Base-by-base conservation (phyloP, 352 stramenopile species). In the Globisporangium okanoganense region DNA sequence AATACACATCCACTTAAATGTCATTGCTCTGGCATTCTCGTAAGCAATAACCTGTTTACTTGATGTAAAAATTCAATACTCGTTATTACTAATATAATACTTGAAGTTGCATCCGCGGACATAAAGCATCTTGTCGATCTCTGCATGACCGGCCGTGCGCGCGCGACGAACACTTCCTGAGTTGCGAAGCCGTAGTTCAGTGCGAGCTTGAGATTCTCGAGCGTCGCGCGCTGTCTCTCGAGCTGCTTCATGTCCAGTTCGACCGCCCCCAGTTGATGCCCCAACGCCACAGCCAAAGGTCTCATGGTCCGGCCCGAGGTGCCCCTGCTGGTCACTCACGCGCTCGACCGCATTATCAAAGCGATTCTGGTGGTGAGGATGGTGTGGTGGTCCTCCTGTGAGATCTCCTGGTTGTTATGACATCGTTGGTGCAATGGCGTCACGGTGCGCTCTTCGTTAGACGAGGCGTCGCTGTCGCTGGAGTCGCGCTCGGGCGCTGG, bases 221-320 rank as follows among this genome's bases (percentile, higher is more conserved):
- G 22, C 24, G 24, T 27, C 45, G 29, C 29, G 7, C 45, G 45
- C 24, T 52, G 45, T 14, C 29, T 20, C 45, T 52, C 45, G 13
- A 52, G 24, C 24, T 52, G 20, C 45, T 52, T 52, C 45, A 52
- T 52, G 45, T 35, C 24, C 45, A 52, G 22, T 33, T 52, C 22
- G 24, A 52, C n/a, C 14, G 45, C 24, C 5, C 45, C 24, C 12
- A 52, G 24, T 24, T 52, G 45, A 22, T 51, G 44, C 44, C 31
- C 20, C 20, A 31, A 10, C 44, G 36, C 14, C 5, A 14, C 14
- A n/a, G n/a, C n/a, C n/a, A n/a, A n/a, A 9, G 36, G 36, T 5
- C 36, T n/a, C 36, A 14, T n/a, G 14, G 13, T 43, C 36, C 18
- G 36, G 36, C 3, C 8, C 36, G 14, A 18, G 3, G 36, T 31